Percentiles rank a stretch among this genome's conserved stretches.
Evolutionary conservation across 2,329 filamentous ascomycete genomes (phyloP).

Genomic region (Piedraia hortae): DNA sequence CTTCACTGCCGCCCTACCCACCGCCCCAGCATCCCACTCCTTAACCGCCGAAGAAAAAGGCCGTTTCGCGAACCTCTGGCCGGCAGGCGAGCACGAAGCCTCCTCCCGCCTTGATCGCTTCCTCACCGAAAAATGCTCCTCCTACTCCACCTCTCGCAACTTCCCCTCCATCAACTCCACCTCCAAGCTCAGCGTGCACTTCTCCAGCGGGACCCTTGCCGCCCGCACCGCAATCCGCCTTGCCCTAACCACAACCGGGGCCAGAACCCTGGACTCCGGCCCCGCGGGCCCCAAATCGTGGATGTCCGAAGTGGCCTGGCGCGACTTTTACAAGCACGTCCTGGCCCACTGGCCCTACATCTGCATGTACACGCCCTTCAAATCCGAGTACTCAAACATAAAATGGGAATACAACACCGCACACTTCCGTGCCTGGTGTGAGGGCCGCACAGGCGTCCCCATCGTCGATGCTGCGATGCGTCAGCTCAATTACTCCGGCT

Average conservation of each 20-base stretch:
- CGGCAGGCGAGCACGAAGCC: slow-evolving; percentile 50
- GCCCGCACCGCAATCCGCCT: slow-evolving; percentile 36
- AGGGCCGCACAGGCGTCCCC: slow-evolving; percentile 51
- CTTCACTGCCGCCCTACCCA: slow-evolving; percentile 34
- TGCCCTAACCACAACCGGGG: slow-evolving; percentile 34
- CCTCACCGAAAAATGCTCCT: slow-evolving; percentile 31
- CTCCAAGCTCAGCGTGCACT: slow-evolving; percentile 42
- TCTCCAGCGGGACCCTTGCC: slow-evolving; percentile 40
- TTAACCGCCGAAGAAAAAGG: slow-evolving; percentile 27
- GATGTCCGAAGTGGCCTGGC: slow-evolving; percentile 66
- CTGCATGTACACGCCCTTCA: slow-evolving; percentile 54
- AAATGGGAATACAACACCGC: slow-evolving; percentile 46
- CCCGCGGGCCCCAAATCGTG: slow-evolving; percentile 38
- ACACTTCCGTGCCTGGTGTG: slow-evolving; percentile 41
- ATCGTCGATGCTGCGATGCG: slow-evolving; percentile 74
- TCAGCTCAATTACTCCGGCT: slow-evolving; percentile 38
- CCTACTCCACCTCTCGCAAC: slow-evolving; percentile 39
- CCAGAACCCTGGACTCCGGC: slow-evolving; percentile 36
- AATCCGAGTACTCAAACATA: slow-evolving; percentile 61
- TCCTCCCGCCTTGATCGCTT: slow-evolving; percentile 36
- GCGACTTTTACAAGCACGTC: slow-evolving; percentile 73
- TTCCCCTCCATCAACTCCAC: slow-evolving; percentile 35
- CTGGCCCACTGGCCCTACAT: slow-evolving; percentile 64
- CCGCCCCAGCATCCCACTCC: slow-evolving; percentile 33
- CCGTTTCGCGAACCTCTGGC: slow-evolving; percentile 34